Conservation (phyloP, 371 early-diverging fungal genomes). For the Dichotomocladium elegans region DNA sequence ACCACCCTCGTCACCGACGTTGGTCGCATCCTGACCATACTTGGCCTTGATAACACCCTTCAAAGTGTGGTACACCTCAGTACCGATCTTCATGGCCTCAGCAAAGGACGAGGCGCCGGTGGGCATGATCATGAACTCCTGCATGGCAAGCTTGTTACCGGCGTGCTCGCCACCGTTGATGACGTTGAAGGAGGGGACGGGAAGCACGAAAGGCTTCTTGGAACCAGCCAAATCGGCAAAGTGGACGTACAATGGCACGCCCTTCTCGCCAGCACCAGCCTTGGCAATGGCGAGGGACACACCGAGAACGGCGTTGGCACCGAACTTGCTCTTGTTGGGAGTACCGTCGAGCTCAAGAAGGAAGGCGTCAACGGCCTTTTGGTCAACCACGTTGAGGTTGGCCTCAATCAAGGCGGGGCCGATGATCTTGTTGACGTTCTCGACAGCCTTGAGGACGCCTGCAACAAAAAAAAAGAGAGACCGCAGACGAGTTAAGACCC, state of each 20-base stretch:
- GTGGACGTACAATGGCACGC: constrained; percentile 92
- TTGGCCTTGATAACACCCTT: constrained; percentile 96
- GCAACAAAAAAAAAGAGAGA: not conserved
- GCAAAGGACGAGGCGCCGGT: constrained; percentile 92
- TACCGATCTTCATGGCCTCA: constrained; percentile 98
- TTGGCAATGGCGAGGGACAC: constrained; percentile 96
- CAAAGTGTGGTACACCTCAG: constrained; percentile 95
- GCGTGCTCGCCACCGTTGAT: constrained; percentile 99
- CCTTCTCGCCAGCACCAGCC: constrained; percentile 93
- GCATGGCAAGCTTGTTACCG: constrained; percentile 99
- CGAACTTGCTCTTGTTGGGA: constrained; percentile 92
- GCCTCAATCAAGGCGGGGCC: constrained; percentile 77
- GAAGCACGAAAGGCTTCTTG: constrained; percentile 87
- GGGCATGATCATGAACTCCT: constrained; percentile 99
- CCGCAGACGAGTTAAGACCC: not conserved
- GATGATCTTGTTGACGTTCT: constrained; percentile 89
- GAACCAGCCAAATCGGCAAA: constrained; percentile 83
- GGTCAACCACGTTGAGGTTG: constrained; percentile 80
- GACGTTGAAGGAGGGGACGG: constrained; percentile 98
- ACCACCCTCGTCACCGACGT: constrained; percentile 99
- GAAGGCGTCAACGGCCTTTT: constrained; percentile 89
- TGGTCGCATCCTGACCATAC: constrained; percentile 98
- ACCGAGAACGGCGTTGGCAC: constrained; percentile 99
- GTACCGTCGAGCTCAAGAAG: constrained; percentile 93
- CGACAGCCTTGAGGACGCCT: constrained; percentile 92